Conservation (phyloP, 2,329 filamentous ascomycete species). For the Penicillium frequentans region DNA sequence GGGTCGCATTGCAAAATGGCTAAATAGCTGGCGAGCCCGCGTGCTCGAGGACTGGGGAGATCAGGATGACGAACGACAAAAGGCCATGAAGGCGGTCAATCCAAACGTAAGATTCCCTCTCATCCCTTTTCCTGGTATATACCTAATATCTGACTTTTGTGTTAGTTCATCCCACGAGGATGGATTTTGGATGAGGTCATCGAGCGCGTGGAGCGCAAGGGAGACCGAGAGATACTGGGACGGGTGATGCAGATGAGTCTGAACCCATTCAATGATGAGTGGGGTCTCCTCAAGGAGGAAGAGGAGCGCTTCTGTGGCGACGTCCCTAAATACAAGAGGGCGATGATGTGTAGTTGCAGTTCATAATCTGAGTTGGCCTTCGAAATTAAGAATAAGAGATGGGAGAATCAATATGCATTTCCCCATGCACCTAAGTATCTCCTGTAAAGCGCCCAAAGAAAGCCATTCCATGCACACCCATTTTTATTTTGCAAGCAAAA, state of each 20-base stretch:
- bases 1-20: constrained; percentile 71
- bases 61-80: constrained; percentile 63
- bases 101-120: constrained; percentile 59
- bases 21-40: constrained; percentile 73
- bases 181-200: constrained; percentile 97
- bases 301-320: constrained; percentile 83
- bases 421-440: constrained; percentile 22
- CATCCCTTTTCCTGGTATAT: not conserved
- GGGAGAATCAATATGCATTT: constrained; percentile 16
- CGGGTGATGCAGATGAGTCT: constrained; percentile 80
- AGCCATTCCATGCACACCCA: constrained; percentile 18
- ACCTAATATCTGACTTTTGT: not conserved
- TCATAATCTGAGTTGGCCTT: constrained; percentile 53
- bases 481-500: constrained; percentile 25
- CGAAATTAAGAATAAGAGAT: not conserved
- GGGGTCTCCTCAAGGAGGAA: constrained; percentile 63
- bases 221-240: constrained; percentile 75
- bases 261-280: constrained; percentile 77
- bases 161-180: constrained; percentile 74
- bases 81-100: constrained; percentile 81
- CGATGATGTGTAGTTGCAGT: constrained; percentile 94
- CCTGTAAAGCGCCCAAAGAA: constrained; percentile 18
- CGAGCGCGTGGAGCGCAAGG: constrained; percentile 77
- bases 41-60: constrained; percentile 74
- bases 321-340: constrained; percentile 73